Percentiles rank a stretch among this genome's conserved stretches.
Conservation (phyloP, 2,329 filamentous ascomycete genomes). For the Cordyceps tenuipes region DNA sequence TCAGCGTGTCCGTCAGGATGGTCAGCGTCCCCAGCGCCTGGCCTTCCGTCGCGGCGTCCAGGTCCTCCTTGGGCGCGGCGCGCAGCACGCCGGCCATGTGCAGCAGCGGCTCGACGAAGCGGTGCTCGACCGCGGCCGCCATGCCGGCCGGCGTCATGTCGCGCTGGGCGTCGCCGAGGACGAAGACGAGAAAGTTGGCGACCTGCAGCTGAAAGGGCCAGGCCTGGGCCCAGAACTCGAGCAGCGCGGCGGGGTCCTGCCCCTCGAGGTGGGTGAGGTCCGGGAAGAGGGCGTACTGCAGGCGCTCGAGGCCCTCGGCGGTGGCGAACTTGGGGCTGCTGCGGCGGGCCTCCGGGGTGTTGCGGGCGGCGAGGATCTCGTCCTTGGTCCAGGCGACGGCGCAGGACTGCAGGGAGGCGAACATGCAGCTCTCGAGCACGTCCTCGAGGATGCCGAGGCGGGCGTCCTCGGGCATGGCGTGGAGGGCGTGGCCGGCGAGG, state of each 20-base stretch:
- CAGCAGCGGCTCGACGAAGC: slow-evolving; percentile 48
- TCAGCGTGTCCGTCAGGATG: slow-evolving; percentile 35
- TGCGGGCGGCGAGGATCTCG: slow-evolving; percentile 44
- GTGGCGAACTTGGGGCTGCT: slow-evolving; percentile 36
- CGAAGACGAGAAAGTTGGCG: slow-evolving; percentile 52
- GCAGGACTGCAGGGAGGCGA: slow-evolving; percentile 52
- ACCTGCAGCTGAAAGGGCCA: slow-evolving; percentile 50
- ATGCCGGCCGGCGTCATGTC: slow-evolving; percentile 47
- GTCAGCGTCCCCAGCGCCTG: slow-evolving; percentile 23
- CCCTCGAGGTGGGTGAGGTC: slow-evolving; percentile 37
- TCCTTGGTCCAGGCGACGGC: slow-evolving; percentile 57
- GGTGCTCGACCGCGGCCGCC: slow-evolving; percentile 47
- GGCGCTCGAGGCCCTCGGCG: slow-evolving; percentile 46
- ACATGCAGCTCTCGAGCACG: slow-evolving; percentile 57
- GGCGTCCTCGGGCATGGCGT: slow-evolving; percentile 50
- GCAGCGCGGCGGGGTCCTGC: slow-evolving; percentile 31
- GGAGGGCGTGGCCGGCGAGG: slow-evolving; percentile 46
- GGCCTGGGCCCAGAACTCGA: slow-evolving; percentile 45
- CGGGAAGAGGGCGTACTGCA: slow-evolving; percentile 56
- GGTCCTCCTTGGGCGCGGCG: slow-evolving; percentile 21
- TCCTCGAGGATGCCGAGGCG: slow-evolving; percentile 56
- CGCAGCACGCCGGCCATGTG: slow-evolving; percentile 31
- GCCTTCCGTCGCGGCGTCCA: slow-evolving; percentile 22
- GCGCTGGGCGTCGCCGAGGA: slow-evolving; percentile 39
- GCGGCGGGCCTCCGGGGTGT: slow-evolving; percentile 13